Base-by-base conservation (phyloP, 1,284 basidiomycete genomes). In the Erythrobasidium hasegawianum region DNA sequence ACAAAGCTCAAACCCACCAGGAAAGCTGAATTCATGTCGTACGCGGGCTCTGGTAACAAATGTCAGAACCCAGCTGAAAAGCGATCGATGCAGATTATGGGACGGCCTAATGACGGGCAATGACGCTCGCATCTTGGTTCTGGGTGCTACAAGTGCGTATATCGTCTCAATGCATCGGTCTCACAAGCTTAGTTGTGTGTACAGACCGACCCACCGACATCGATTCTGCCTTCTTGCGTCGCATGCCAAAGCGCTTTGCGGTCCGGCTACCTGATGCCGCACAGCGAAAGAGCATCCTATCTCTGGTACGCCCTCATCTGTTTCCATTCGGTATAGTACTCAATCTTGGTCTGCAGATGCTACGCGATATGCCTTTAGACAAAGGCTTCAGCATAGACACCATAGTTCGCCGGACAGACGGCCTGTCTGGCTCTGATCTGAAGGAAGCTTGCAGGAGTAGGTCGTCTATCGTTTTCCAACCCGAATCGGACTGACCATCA, bases 21-120 rank as follows among this genome's bases (percentile, higher is more conserved):
- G 71, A 98, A 99, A 80, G 95, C 95, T 1, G 95, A 99, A 76
- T 98, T 98, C 77, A 97, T 98, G 94, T 96, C 92, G 86, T 91
- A 78, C 73, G 89, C n/a, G n/a, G n/a, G n/a, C n/a, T n/a, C n/a
- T n/a, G n/a, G n/a, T n/a, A n/a, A n/a, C n/a, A n/a, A n/a, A n/a
- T n/a, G n/a, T n/a, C n/a, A n/a, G n/a, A n/a, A n/a, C n/a, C n/a
- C n/a, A n/a, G n/a, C 40, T 18, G 14, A 47, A 4, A 16, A 7
- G 43, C 22, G 26, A 2, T 20, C 20, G 10, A 27, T 26, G 9
- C 73, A 93, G 91, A 2, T 81, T 97, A 40, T 98, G 96, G 96
- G 96, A 99, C 76, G 96, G 96, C 2, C 81, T 98, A n/a, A 84
- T 87, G 0, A 93, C 91, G 0, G 86, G 85, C 2, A 83, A 79